These are phyloP conservation scores for Conringia planisiliqua DNA, from an alignment of 345 rosid genomes.

Conservation along the genomic window DNA sequence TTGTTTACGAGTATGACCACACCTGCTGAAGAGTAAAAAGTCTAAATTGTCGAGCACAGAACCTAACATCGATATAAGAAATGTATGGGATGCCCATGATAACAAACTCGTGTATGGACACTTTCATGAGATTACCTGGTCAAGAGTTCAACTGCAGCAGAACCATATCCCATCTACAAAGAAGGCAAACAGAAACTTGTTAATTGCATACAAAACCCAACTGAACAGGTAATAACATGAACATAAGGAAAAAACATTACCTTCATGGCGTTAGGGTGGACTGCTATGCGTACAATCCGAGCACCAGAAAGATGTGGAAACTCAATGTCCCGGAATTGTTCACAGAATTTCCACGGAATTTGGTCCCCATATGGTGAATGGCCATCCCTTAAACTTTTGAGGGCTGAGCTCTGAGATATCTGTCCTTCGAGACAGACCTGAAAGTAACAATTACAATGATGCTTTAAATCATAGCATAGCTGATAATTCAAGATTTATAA, in stretches of 20 bases:
- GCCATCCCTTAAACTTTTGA: conserved; percentile 67
- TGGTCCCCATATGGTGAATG: conserved; percentile 96
- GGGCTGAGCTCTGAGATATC: conserved; percentile 79
- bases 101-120: background rate
- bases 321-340: conserved; percentile 72
- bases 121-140: conserved; percentile 52
- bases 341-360: conserved; percentile 97
- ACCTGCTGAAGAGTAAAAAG: background rate
- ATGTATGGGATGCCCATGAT: background rate
- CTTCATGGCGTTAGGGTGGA: conserved; percentile 95
- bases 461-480: no score
- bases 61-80: background rate
- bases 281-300: conserved; percentile 96
- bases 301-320: conserved; percentile 96
- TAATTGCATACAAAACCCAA: conserved; percentile 23
- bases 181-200: conserved; percentile 7
- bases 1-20: conserved; percentile 4
- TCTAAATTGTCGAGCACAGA: background rate
- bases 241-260: conserved; percentile 37
- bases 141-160: conserved; percentile 84
- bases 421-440: conserved; percentile 94
- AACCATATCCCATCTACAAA: conserved; percentile 95
- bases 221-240: background rate
- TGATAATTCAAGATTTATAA: background rate
- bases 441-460: conserved; percentile 4